These are phyloP conservation scores for Citeromyces hawaiiensis DNA, from an alignment of 1,139 yeast genomes.

Conservation along the genomic window DNA sequence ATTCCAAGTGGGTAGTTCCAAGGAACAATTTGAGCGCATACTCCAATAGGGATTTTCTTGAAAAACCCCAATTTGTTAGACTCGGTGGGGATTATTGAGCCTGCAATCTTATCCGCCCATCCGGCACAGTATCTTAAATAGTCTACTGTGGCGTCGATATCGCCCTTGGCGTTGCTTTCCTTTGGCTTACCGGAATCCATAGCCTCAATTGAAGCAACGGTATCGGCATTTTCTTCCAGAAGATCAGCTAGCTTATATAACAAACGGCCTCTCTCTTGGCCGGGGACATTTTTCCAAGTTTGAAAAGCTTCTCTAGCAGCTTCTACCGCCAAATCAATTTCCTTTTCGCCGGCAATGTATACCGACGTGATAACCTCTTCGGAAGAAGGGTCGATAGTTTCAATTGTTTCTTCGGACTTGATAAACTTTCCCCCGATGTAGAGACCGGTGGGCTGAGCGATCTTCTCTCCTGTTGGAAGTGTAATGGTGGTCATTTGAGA, in stretches of 20 bases:
- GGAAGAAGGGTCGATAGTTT: conserved; percentile 37
- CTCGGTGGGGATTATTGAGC: conserved; percentile 57
- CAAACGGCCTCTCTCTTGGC: conserved; percentile 27
- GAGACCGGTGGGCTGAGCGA: conserved; percentile 37
- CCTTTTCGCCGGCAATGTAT: conserved; percentile 37
- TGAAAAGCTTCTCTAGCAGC: conserved; percentile 64
- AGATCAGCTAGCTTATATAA: conserved; percentile 39
- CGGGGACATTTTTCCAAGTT: conserved; percentile 32
- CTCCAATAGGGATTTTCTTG: conserved; percentile 64
- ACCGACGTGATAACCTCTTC: conserved; percentile 36
- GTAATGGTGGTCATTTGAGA: conserved; percentile 8
- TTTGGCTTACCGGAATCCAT: conserved; percentile 50
- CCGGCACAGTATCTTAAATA: conserved; percentile 69
- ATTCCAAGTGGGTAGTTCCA: conserved; percentile 68
- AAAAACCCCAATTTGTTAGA: conserved; percentile 65
- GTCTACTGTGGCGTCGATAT: conserved; percentile 46
- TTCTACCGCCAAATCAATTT: conserved; percentile 64
- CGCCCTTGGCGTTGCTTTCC: conserved; percentile 37
- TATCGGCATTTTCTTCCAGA: conserved; percentile 31
- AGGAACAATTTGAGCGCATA: conserved; percentile 60
- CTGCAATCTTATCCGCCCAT: conserved; percentile 75
- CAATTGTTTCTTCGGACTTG: conserved; percentile 26
- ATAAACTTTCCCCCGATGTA: conserved; percentile 45
- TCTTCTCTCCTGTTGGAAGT: conserved; percentile 17
- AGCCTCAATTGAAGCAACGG: conserved; percentile 42